These are phyloP conservation scores for Fallopia convolvulus DNA, from an alignment of 148 eudicot species.

Conservation along the genomic window DNA sequence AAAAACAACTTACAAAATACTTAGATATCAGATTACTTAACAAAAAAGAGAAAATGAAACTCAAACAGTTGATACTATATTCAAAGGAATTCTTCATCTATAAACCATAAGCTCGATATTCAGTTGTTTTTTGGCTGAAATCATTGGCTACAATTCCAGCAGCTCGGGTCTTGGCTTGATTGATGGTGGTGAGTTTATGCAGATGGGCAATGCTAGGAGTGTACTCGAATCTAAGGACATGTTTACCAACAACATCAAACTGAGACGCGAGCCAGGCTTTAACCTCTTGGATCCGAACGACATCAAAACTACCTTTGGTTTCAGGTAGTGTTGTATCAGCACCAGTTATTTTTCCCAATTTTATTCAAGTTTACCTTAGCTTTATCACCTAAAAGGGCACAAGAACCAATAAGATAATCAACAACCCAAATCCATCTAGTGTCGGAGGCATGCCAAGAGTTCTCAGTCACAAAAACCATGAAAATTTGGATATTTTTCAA, in stretches of 20 bases:
- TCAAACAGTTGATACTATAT: neutral
- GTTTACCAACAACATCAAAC: constrained; percentile 63
- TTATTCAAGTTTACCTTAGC: neutral
- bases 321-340: constrained; percentile 34
- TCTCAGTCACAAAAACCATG: no score
- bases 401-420: neutral
- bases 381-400: neutral
- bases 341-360: constrained; percentile 25
- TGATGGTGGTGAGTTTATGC: no score
- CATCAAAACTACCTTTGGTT: constrained; percentile 55
- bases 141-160: no score
- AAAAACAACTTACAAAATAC: neutral
- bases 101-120: constrained; percentile 82
- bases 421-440: neutral
- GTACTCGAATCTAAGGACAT: no score
- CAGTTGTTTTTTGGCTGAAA: constrained; percentile 85
- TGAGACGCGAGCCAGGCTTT: constrained; percentile 85
- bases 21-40: neutral
- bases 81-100: neutral
- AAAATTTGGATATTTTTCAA: no score
- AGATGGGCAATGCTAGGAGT: no score
- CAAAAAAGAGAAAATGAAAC: neutral
- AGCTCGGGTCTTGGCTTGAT: no score
- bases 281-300: constrained; percentile 72
- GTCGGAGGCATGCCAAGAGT: no score